phyloP scores from a whole-genome alignment of 768 basidiomycete species.

The Calocybe indica region DNA sequence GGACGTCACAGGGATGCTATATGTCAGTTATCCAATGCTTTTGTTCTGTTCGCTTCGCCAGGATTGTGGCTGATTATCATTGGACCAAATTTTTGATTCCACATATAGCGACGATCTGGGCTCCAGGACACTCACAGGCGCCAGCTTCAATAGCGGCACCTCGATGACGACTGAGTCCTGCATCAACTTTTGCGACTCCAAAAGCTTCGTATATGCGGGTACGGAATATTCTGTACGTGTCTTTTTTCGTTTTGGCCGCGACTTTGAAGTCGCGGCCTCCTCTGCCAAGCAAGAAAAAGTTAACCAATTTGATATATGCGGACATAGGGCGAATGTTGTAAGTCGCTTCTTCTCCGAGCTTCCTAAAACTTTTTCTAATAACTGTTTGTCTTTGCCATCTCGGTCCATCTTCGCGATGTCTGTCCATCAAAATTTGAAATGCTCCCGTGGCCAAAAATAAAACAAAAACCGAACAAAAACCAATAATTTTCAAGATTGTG shows the following conservation, averaged over 20 bases:
- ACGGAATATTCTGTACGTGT: constrained; percentile 45
- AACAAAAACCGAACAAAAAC: no score
- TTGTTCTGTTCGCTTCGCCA: no score
- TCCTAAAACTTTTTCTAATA: background rate
- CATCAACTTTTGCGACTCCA: constrained; percentile 40
- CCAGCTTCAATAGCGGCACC: constrained; percentile 35
- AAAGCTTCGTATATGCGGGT: constrained; percentile 58
- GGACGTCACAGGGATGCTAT: constrained; percentile 58
- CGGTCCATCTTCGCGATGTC: constrained; percentile 3
- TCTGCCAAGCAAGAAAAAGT: background rate
- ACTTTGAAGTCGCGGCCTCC: background rate
- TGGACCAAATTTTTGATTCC: background rate
- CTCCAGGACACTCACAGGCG: constrained; percentile 52
- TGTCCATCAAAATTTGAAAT: background rate
- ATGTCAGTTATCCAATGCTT: constrained; percentile 31
- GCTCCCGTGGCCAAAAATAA: no score
- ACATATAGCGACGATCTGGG: constrained; percentile 44
- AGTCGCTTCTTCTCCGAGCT: constrained; percentile 8
- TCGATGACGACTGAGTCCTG: constrained; percentile 59
- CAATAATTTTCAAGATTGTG: constrained; percentile 46
- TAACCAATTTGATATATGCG: constrained; percentile 9
- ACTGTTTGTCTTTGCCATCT: constrained; percentile 1
- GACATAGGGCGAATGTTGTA: constrained; percentile 48
- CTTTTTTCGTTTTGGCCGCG: background rate
- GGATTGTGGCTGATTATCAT: background rate